These are phyloP conservation scores for Polygonum maritimum DNA, from an alignment of 148 eudicot species.

Conservation along the genomic window DNA sequence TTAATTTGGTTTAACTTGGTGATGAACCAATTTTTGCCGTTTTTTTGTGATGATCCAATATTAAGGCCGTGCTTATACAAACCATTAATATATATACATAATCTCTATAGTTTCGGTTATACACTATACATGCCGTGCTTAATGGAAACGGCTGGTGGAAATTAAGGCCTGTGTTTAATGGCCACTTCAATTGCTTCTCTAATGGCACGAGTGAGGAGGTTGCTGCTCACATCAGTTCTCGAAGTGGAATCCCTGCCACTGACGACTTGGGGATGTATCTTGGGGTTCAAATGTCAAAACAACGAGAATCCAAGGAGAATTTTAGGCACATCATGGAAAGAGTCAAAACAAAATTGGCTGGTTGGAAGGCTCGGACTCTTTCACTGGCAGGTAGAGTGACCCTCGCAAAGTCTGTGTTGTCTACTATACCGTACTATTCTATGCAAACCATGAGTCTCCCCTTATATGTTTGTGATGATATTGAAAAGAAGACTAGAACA, in stretches of 20 bases:
- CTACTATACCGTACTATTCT: not conserved
- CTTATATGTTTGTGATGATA: not conserved
- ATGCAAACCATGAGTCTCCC: not conserved
- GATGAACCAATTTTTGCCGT: too few relatives aligned
- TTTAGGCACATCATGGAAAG: not conserved
- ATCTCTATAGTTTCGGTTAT: too few relatives aligned
- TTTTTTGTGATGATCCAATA: too few relatives aligned
- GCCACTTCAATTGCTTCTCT: too few relatives aligned
- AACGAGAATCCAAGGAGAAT: not conserved
- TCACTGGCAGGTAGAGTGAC: not conserved
- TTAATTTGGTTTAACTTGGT: too few relatives aligned
- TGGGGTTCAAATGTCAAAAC: not conserved
- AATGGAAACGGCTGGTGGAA: too few relatives aligned
- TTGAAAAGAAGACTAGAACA: constrained; percentile 1
- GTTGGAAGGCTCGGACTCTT: not conserved
- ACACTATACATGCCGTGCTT: too few relatives aligned
- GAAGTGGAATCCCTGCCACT: not conserved
- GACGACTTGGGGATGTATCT: not conserved
- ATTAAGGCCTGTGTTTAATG: too few relatives aligned
- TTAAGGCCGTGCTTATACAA: too few relatives aligned
- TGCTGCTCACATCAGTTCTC: too few relatives aligned
- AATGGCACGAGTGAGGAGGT: too few relatives aligned
- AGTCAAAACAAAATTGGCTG: not conserved
- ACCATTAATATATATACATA: too few relatives aligned
- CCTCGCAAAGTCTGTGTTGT: not conserved